Evolutionary conservation across 805 yeast species (phyloP).

Genomic region (Candida adriatica): DNA sequence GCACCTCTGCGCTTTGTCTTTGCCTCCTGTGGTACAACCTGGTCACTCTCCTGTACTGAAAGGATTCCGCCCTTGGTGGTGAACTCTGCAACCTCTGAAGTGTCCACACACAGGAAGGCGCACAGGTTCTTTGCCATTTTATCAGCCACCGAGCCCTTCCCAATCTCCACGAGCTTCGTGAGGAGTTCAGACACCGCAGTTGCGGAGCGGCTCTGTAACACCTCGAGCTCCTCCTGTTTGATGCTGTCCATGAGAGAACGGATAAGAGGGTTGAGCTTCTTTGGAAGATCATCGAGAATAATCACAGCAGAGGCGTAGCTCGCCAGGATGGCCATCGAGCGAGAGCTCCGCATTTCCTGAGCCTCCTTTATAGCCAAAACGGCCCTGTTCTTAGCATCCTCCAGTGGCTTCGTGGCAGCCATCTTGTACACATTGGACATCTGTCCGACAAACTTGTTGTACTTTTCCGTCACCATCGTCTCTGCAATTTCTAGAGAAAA

Average conservation of each 20-base stretch:
- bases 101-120: slow-evolving; percentile 91
- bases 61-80: slow-evolving; percentile 61
- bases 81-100: slow-evolving; percentile 93
- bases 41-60: slow-evolving; percentile 77
- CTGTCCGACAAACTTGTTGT: slow-evolving; percentile 53
- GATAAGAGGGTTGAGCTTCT: slow-evolving; percentile 82
- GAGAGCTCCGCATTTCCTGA: slow-evolving; percentile 37
- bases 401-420: slow-evolving; percentile 62
- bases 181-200: slow-evolving; percentile 59
- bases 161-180: slow-evolving; percentile 43
- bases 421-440: slow-evolving; percentile 67
- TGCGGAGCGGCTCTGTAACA: slow-evolving; percentile 70
- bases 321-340: slow-evolving; percentile 60
- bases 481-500: slow-evolving; percentile 77
- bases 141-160: slow-evolving; percentile 72
- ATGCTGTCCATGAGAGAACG: slow-evolving; percentile 89
- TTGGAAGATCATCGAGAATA: slow-evolving; percentile 62
- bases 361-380: slow-evolving; percentile 64
- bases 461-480: slow-evolving; percentile 55
- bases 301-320: slow-evolving; percentile 72
- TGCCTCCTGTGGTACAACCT: slow-evolving; percentile 64
- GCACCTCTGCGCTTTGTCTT: slow-evolving; percentile 83
- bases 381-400: slow-evolving; percentile 71
- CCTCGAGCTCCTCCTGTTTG: slow-evolving; percentile 60
- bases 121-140: slow-evolving; percentile 87